Evolutionary conservation across 108 stramenopile species (phyloP), one percentile per base, ranked within the genome.

Genomic region (Pseudonitzschia pungens): DNA sequence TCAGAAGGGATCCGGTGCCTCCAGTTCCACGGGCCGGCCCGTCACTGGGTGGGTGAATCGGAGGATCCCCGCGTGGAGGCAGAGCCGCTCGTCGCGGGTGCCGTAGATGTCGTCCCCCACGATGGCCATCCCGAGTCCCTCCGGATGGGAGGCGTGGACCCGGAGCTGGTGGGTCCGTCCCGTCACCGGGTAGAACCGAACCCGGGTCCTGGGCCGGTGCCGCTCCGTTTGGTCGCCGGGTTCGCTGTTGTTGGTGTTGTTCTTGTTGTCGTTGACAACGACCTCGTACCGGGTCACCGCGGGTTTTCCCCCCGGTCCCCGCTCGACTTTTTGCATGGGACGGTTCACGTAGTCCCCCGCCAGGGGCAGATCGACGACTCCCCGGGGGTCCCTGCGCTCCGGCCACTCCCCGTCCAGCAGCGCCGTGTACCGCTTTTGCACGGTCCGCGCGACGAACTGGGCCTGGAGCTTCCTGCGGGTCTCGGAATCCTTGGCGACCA

Each of bases 21-120:
- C 27, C 16, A 74, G 41, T 20, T 67, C 56, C 53, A 74, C 57
- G 29, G 32, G 50, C 40, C 69, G 24, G 6, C 41, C 55, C 3
- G 73, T 68, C 8, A 16, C 36, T 0, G 73, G 73, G 27, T 74
- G 73, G 5, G 31, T 36, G 31, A 74, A 40, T 55, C 69, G 54
- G 11, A 74, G 18, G 12, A 68, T 57, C 22, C 68, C 73, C 20
- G 73, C 73, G 69, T 74, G 73, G 7, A 74, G 68, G 32, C 68
- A 69, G 29, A 74, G 53, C 4, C 73, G 73, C 56, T 74, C 55
- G 44, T 69, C 55, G 20, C 68, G 51, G 28, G 68, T 68, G 15
- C 73, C 73, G 68, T 74, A 74, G 28, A 74, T 74, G 55, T 74
- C 73, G 32, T 74, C 73, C 29, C 73, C 73, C 10, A 74, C 73